Evolutionary conservation across 2,329 filamentous ascomycete species (phyloP), one percentile per base, ranked within the genome.

Genomic region (Aurifilum marmelostoma): DNA sequence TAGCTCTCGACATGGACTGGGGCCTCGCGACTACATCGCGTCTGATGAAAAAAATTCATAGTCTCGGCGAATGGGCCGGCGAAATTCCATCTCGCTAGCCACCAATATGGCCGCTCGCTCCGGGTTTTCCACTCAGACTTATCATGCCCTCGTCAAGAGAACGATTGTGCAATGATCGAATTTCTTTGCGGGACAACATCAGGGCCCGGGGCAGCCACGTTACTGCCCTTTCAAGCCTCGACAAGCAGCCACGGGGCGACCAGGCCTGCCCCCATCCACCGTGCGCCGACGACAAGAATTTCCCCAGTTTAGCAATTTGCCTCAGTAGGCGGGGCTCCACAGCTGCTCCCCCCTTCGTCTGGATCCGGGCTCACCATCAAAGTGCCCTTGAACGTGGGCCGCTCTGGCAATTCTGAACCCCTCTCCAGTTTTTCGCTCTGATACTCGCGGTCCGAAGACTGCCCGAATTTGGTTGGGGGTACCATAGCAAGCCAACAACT

Each of bases 381-480:
- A 65, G 68, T 54, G 61, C 27, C 52, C 14, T 27, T 32, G 56
- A 29, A 37, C 61, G 63, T 68, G 65, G 68, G 65, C 56, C 65
- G 37, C 34, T 62, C n/a, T 65, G 29, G 50, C 63, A 58, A 54
- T 37, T 21, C n/a, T 65, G 63, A 61, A 47, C 59, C 24, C 24
- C 56, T 68, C 63, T 64, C 69, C 66, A 68, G 58, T 70, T 68
- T 63, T 27, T 65, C 66, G 69, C 69, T 66, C 69, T 66, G 60
- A 59, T 29, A 52, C 66, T 70, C 69, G 69, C 69, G 66, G 61
- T 70, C 62, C 69, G 69, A 70, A 47, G 43, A 34, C 66, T 68
- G 63, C 58, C 66, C 66, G 69, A 70, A 27, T 50, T 11, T n/a
- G 37, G 43, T 52, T 70, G 66, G 69, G 69, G 69, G 63, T 8